Evolutionary conservation across 352 stramenopile genomes (phyloP), one percentile per base, ranked within the genome.

Genomic region (Globisporangium nodosum): DNA sequence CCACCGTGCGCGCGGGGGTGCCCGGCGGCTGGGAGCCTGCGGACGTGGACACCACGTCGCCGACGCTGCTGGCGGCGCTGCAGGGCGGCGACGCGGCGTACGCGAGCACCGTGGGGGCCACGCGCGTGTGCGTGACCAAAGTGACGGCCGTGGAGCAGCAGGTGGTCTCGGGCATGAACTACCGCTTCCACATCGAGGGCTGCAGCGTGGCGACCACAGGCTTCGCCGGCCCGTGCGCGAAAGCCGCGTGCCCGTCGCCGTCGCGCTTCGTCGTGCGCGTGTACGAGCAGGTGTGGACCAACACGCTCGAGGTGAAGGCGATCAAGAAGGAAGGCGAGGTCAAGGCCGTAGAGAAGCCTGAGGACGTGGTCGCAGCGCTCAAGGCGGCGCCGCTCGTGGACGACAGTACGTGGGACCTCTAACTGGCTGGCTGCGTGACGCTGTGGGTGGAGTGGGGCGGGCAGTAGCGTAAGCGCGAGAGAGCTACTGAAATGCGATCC

Each of bases 131-230:
- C 54, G 78, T 66, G 58, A 47, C 65, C 12, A 54, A 69, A n/a
- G 59, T 84, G 54, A 54, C 49, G 45, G 58, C 40, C 9, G 33
- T 57, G 31, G 54, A 66, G 49, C 49, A 62, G 39, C 61, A 94
- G 54, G 78, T 90, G 48, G 84, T 94, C 49, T 63, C 81, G 1
- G 84, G 84, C 33, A 90, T 68, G 60, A 90, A 90, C 66, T 94
- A 90, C 65, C 64, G 68, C 58, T 90, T 90, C 63, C 61, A 78
- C 61, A 70, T 92, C 43, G 54, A 69, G 33, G 84, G 81, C 37
- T 94, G 84, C 61, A 27, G 46, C 21, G 76, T 82, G 21, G 52
- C 33, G 27, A 58, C 48, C 8, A 54, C 58, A 40, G 60, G 63
- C 49, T 70, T 67, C 60, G 76, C 78, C 30, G 79, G 79, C 42